These are phyloP conservation scores for Acacia melanoxylon DNA, from an alignment of 306 rosid species.

Conservation along the genomic window DNA sequence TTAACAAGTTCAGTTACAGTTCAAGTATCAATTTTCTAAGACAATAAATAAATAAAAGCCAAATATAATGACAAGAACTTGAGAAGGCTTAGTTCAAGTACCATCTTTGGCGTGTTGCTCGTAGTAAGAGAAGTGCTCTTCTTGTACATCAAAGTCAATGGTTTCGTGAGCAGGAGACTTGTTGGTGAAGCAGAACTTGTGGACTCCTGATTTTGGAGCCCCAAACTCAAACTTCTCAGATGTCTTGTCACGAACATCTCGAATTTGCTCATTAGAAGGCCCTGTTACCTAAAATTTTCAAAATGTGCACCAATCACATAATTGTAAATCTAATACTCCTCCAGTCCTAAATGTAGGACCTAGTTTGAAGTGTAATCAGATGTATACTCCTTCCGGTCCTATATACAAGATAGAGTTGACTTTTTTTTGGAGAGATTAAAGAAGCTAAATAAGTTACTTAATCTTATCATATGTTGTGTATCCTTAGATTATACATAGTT, in stretches of 20 bases:
- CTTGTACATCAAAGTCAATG: slow-evolving; percentile 79
- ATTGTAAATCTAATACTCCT: not conserved
- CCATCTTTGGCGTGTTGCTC: slow-evolving; percentile 97
- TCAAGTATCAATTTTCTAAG: not conserved
- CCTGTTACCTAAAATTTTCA: slow-evolving; percentile 66
- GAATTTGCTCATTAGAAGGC: slow-evolving; percentile 74
- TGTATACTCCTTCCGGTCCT: no score
- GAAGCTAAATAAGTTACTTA: no score
- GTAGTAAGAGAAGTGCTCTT: slow-evolving; percentile 65
- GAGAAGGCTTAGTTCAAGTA: slow-evolving; percentile 28
- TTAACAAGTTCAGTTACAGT: not conserved
- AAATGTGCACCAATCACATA: slow-evolving; percentile 5
- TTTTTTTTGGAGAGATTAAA: no score
- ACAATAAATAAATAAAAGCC: not conserved
- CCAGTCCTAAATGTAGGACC: no score
- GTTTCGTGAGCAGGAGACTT: slow-evolving; percentile 77
- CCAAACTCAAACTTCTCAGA: slow-evolving; percentile 59
- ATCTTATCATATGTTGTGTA: no score
- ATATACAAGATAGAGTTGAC: no score
- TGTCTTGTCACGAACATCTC: slow-evolving; percentile 59
- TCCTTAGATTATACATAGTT: no score
- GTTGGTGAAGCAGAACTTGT: slow-evolving; percentile 75
- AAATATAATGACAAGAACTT: not conserved
- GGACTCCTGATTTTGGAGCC: slow-evolving; percentile 61
- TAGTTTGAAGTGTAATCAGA: no score